Evolutionary conservation across 192 early-diverging fungal genomes (phyloP), one percentile per base, ranked within the genome.

Genomic region (Backusella liffmaniae): DNA sequence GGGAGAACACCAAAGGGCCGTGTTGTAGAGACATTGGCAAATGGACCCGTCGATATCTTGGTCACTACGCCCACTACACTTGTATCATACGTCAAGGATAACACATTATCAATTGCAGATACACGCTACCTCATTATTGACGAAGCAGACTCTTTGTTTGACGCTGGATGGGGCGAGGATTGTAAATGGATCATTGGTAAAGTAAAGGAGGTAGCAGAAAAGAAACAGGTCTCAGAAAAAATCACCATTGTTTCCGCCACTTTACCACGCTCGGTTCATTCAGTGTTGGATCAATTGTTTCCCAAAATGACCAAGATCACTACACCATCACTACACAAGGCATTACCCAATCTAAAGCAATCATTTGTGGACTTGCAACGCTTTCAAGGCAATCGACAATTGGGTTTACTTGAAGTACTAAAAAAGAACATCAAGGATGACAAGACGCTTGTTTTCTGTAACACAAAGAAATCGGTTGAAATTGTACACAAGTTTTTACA

Each of bases 141-240:
- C 81, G 97, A 99, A 85, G 95, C 95, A 0, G 97, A 99, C 81
- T 93, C 96, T 0, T 84, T 99, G 85, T 94, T 98, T 84, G 95
- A 94, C 80, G 81, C 88, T 42, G 90, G 91, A 59, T 97, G 95
- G 80, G 88, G 85, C 34, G 80, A 89, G 4, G 94, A 94, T 46
- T 88, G 91, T 62, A 72, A 77, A 16, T 66, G 78, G 16, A 86
- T 96, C 53, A 84, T 96, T 5, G 62, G 78, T 23, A 67, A 82
- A 29, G 76, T 91, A 4, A 73, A 85, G 44, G 73, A 66, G 3
- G 78, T 87, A 4, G 83, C 79, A 42, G 44, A 66, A 59, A 83
- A 83, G 76, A 74, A 86, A 70, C 68, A 84, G 21, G 66, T 83
- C 37, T 23, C 77, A 42, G 82, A 83, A 75, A 90, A 89, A 67